Base-by-base conservation (phyloP, 768 basidiomycete genomes). In the Psilocybe sp. region DNA sequence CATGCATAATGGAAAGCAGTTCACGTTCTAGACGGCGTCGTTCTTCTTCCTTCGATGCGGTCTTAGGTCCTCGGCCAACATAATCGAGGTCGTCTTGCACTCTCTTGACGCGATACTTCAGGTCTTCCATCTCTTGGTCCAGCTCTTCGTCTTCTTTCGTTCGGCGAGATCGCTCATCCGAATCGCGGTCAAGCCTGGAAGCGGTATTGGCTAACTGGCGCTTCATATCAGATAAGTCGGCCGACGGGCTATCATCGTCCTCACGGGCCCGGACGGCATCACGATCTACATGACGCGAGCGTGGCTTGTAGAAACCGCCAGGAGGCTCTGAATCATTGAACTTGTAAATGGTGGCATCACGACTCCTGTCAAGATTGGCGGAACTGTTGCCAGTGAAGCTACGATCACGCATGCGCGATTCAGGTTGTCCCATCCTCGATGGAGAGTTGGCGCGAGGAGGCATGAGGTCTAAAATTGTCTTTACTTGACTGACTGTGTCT, bases 71-170 rank as follows among this genome's bases (percentile, higher is more conserved):
- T 6, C 86, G 81, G 2, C 84, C 81, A 46, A 85, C 83, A 56
- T 94, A 90, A 37, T 97, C 93, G 28, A 99, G 72, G 65, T 98
- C 96, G 44, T 97, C 92, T 61, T 91, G 86, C 4, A 99, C 79
- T 16, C 94, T 75, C 61, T 84, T 82, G 40, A 97, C 92, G 23
- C 87, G 81, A 60, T 91, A 92, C 39, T 81, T 82, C 41, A 99
- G 71, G 55, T 95, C 91, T 6, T 86, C 81, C 70, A 97, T 78
- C 68, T 98, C 97, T 40, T 86, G 79, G 47, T 95, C 91, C n/a
- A 99, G 75, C 44, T 78, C 87, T 49, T 97, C 94, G 60, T 98
- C 94, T 52, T 96, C 94, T 2, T 74, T 81, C 0, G 87, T 84
- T 38, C 80, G 72, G 2, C 71, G 58, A 0, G 80, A 80, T 46